These are phyloP conservation scores for Rhodotorula glutinis DNA, from an alignment of 1,284 basidiomycete genomes.

Conservation along the genomic window DNA sequence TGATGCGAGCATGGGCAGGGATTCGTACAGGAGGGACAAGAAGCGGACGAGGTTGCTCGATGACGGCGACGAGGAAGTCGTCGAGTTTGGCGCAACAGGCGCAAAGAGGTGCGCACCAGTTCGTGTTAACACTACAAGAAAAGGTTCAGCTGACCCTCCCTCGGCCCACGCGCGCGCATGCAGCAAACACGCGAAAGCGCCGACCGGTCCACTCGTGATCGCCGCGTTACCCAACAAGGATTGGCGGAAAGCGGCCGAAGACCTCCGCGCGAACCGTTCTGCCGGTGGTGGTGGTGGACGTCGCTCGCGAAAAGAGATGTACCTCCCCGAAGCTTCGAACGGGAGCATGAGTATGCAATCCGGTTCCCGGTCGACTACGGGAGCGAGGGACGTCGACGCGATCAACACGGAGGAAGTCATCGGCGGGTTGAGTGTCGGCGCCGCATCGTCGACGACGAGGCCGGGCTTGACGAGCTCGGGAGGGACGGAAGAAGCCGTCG, in stretches of 20 bases:
- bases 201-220: slow-evolving; percentile 70
- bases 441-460: neutral
- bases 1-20: slow-evolving; percentile 44
- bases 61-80: slow-evolving; percentile 22
- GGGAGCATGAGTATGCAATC: slow-evolving; percentile 17
- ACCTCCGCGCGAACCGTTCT: slow-evolving; percentile 59
- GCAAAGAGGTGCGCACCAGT: slow-evolving; percentile 10
- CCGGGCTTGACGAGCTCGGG: slow-evolving; percentile 45
- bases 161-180: too few relatives aligned
- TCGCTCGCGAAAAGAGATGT: slow-evolving; percentile 64
- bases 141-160: too few relatives aligned
- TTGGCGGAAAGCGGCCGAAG: slow-evolving; percentile 64
- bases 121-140: slow-evolving; percentile 68
- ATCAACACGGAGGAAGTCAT: slow-evolving; percentile 35
- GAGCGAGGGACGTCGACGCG: slow-evolving; percentile 32
- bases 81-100: slow-evolving; percentile 20
- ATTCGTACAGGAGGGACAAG: slow-evolving; percentile 1
- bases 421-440: slow-evolving; percentile 42
- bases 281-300: neutral
- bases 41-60: slow-evolving; percentile 14
- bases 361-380: slow-evolving; percentile 6
- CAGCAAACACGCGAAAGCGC: slow-evolving; percentile 32
- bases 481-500: slow-evolving; percentile 44
- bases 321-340: slow-evolving; percentile 33
- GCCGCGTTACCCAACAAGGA: slow-evolving; percentile 77